phyloP scores from a whole-genome alignment of 768 basidiomycete species.

The Tremella yokohamensis region DNA sequence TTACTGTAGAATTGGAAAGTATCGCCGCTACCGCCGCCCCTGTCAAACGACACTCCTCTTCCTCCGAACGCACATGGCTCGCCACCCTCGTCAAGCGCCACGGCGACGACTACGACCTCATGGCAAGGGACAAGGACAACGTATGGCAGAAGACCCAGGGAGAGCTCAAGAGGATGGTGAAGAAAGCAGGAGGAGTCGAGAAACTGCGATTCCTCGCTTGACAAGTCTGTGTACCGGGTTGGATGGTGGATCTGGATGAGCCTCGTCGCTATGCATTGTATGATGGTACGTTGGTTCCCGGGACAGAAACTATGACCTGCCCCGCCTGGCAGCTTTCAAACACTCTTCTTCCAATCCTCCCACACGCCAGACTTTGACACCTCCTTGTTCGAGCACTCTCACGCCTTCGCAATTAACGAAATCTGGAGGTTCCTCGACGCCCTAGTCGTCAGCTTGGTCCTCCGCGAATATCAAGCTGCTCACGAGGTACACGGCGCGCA shows the following conservation, averaged over 20 bases:
- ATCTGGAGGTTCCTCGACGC: constrained; percentile 85
- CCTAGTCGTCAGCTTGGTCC: constrained; percentile 48
- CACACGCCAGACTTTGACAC: constrained; percentile 44
- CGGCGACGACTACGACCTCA: constrained; percentile 66
- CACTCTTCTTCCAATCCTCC: constrained; percentile 72
- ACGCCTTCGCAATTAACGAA: constrained; percentile 93
- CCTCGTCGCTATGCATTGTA: constrained; percentile 2
- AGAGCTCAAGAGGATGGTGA: constrained; percentile 57
- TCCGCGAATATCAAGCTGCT: constrained; percentile 14
- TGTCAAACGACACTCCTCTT: constrained; percentile 63
- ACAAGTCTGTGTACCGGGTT: not conserved
- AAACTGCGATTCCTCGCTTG: constrained; percentile 18
- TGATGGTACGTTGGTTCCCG: not conserved
- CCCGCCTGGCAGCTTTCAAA: constrained; percentile 70
- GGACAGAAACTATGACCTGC: constrained; percentile 13
- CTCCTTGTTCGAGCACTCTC: constrained; percentile 53
- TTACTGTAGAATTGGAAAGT: constrained; percentile 59
- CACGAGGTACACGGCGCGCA: constrained; percentile 71
- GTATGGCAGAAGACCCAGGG: constrained; percentile 78
- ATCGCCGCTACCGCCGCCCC: constrained; percentile 56
- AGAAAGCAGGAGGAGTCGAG: constrained; percentile 47
- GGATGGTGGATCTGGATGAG: not conserved
- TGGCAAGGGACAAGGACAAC: constrained; percentile 79
- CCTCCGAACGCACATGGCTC: constrained; percentile 67
- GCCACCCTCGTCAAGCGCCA: constrained; percentile 64